phyloP scores from a whole-genome alignment of 805 yeast genomes.

The Kuraishia cidri region DNA sequence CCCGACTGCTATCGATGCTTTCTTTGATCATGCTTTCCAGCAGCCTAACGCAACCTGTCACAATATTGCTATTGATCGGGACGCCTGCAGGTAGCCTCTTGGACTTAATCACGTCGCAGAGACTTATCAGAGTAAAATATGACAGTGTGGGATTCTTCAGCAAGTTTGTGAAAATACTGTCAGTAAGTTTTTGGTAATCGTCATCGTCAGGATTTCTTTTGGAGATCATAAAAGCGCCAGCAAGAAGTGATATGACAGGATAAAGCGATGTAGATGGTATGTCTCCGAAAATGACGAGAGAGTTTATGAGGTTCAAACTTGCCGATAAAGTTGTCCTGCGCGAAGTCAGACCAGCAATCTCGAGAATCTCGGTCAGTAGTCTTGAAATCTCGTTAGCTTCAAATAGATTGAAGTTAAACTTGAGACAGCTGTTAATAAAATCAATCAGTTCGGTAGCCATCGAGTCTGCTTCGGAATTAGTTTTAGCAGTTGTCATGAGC shows the following conservation, averaged over 20 bases:
- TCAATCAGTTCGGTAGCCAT: too few relatives aligned
- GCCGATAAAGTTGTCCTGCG: too few relatives aligned
- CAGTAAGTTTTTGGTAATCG: too few relatives aligned
- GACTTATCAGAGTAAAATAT: conserved; percentile 5
- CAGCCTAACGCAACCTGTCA: background rate
- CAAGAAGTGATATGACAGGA: conserved; percentile 7
- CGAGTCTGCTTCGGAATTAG: too few relatives aligned
- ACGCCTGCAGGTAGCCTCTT: background rate
- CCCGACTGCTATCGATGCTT: too few relatives aligned
- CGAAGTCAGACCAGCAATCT: too few relatives aligned
- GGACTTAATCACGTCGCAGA: background rate
- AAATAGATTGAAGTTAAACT: conserved; percentile 11
- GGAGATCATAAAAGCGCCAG: too few relatives aligned
- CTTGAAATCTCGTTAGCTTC: too few relatives aligned
- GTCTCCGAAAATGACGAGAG: conserved; percentile 7
- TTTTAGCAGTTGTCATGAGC: too few relatives aligned
- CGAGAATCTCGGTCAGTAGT: too few relatives aligned
- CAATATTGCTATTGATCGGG: background rate
- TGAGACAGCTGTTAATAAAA: conserved; percentile 11
- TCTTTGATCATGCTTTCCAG: background rate
- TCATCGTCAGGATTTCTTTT: too few relatives aligned
- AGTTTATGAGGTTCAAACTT: conserved; percentile 9
- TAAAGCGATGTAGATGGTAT: conserved; percentile 8
- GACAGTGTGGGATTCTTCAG: conserved; percentile 7
- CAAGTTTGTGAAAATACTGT: too few relatives aligned